Conservation (phyloP, 2,329 filamentous ascomycete genomes). For the Purpureocillium lavendulum region DNA sequence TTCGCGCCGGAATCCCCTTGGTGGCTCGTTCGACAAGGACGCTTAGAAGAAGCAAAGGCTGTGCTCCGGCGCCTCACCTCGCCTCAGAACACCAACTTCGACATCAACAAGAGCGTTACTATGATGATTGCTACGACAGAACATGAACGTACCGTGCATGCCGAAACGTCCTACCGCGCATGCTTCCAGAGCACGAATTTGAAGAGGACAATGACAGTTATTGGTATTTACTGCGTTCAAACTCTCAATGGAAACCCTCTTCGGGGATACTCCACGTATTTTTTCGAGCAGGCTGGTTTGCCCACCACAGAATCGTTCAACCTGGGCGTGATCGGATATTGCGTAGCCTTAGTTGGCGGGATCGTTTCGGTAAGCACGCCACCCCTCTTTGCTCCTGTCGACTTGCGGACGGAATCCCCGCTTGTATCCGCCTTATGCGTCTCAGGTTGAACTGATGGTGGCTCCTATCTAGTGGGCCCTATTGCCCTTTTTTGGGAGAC, state of each 20-base stretch:
- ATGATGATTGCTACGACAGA: slow-evolving; percentile 29
- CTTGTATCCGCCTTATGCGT: too few species aligned
- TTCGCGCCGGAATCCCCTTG: slow-evolving; percentile 25
- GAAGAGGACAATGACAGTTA: too few species aligned
- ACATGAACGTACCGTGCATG: slow-evolving; percentile 20
- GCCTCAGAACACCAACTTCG: neutral
- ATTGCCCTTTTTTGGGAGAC: slow-evolving; percentile 7
- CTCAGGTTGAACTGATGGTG: too few species aligned
- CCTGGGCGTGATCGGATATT: slow-evolving; percentile 22
- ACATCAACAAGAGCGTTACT: slow-evolving; percentile 24
- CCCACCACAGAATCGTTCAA: slow-evolving; percentile 15
- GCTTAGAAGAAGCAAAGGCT: slow-evolving; percentile 19
- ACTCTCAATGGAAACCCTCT: slow-evolving; percentile 15
- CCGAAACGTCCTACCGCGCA: too few species aligned
- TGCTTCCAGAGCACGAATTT: too few species aligned
- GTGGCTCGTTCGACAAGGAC: slow-evolving; percentile 14
- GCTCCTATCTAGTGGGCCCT: neutral
- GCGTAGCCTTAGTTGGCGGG: slow-evolving; percentile 28
- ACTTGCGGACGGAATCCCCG: slow-evolving; percentile 4
- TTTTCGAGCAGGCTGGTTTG: slow-evolving; percentile 23
- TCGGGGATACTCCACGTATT: slow-evolving; percentile 16
- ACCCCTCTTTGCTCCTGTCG: neutral
- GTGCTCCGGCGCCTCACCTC: slow-evolving; percentile 18
- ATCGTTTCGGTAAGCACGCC: slow-evolving; percentile 3
- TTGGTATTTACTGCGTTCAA: slow-evolving; percentile 18